Conservation (phyloP, 2,329 filamentous ascomycete species). For the Xylariaceae sp. region DNA sequence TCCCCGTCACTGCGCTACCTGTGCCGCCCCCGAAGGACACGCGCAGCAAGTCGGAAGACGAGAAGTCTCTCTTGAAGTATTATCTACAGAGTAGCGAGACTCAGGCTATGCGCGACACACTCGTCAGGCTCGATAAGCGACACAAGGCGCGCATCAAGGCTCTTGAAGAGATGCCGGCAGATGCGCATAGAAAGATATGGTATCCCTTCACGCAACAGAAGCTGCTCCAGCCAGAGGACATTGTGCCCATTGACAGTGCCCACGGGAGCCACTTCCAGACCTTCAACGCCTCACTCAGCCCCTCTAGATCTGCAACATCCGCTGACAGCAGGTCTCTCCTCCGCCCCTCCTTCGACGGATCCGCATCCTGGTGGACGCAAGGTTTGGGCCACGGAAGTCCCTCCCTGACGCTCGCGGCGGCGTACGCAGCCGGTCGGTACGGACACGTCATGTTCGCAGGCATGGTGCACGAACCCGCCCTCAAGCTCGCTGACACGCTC, state of each 20-base stretch:
- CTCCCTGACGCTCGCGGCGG: slow-evolving; percentile 64
- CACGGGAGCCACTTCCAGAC: slow-evolving; percentile 75
- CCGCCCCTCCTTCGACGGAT: slow-evolving; percentile 70
- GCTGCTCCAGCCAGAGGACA: slow-evolving; percentile 53
- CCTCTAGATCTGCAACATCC: slow-evolving; percentile 3
- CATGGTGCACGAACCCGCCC: slow-evolving; percentile 71
- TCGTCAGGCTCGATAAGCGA: slow-evolving; percentile 45
- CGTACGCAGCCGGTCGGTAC: slow-evolving; percentile 76
- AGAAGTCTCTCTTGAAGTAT: slow-evolving; percentile 53
- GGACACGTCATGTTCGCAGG: slow-evolving; percentile 86
- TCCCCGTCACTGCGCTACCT: slow-evolving; percentile 53
- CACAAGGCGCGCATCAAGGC: slow-evolving; percentile 55
- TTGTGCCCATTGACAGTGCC: slow-evolving; percentile 74
- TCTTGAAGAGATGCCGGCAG: slow-evolving; percentile 56
- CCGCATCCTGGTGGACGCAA: slow-evolving; percentile 89
- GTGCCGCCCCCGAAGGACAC: slow-evolving; percentile 49
- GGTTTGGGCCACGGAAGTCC: slow-evolving; percentile 77
- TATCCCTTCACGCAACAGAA: slow-evolving; percentile 84
- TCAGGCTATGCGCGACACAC: slow-evolving; percentile 37
- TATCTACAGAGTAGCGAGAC: slow-evolving; percentile 47
- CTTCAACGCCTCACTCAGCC: no score
- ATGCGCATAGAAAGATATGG: slow-evolving; percentile 66
- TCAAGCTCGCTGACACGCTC: slow-evolving; percentile 61
- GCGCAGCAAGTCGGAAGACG: slow-evolving; percentile 31
- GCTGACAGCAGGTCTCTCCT: slow-evolving; percentile 35